Evolutionary conservation across 371 early-diverging fungal genomes (phyloP).

Genomic region (Lichtheimia ramosa): DNA sequence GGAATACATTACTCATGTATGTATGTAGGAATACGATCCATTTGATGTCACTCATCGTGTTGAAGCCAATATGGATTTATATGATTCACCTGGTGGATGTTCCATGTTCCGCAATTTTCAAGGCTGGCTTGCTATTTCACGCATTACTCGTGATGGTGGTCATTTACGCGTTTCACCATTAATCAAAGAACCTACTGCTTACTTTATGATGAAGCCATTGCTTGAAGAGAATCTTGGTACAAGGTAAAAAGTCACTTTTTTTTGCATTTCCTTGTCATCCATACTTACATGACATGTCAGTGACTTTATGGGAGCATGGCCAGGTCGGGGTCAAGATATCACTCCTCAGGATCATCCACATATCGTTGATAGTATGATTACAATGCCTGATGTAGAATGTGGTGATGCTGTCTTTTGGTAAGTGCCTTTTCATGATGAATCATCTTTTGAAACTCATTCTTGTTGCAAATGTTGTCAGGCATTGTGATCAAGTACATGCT

Average conservation of each 20-base stretch:
- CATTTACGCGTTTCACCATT: constrained; percentile 42
- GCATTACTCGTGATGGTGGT: constrained; percentile 31
- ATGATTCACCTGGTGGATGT: constrained; percentile 32
- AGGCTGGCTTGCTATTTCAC: constrained; percentile 44
- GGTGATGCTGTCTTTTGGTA: constrained; percentile 47
- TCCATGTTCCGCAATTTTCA: constrained; percentile 47
- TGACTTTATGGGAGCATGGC: constrained; percentile 37
- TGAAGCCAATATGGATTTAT: constrained; percentile 38
- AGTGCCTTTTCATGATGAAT: not conserved
- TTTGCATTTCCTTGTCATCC: too few relatives aligned
- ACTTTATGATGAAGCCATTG: constrained; percentile 44
- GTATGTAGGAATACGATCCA: constrained; percentile 26
- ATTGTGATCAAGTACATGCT: constrained; percentile 42
- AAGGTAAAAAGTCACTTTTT: constrained; percentile 15
- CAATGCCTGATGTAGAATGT: constrained; percentile 31
- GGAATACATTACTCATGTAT: too few relatives aligned
- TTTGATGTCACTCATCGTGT: constrained; percentile 45
- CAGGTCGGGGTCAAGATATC: constrained; percentile 37
- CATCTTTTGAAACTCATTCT: too few relatives aligned
- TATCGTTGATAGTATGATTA: constrained; percentile 37
- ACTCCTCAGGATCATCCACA: constrained; percentile 27
- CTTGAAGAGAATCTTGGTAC: constrained; percentile 23
- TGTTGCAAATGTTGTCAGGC: constrained; percentile 11
- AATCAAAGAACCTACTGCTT: constrained; percentile 37
- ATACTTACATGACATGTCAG: not conserved